phyloP scores from a whole-genome alignment of 495 filamentous ascomycete genomes.

The Jackrogersella minutella region DNA sequence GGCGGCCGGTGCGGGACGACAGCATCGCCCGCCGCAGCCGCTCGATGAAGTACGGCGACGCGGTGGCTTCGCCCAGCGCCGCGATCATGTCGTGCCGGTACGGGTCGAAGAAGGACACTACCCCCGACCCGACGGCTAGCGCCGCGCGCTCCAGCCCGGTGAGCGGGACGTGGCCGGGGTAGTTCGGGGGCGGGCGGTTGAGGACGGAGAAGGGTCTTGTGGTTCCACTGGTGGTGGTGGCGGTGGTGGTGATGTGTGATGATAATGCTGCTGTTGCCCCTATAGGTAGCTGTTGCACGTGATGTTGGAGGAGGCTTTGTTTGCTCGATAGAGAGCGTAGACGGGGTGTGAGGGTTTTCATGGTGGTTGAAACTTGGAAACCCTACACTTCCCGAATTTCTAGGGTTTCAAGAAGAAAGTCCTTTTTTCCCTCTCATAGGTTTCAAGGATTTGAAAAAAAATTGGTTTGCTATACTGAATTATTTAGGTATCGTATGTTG shows the following conservation, averaged over 20 bases:
- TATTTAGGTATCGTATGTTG: slow-evolving; percentile 23
- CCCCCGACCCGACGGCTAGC: slow-evolving; percentile 82
- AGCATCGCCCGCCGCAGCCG: slow-evolving; percentile 94
- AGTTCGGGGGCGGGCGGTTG: slow-evolving; percentile 82
- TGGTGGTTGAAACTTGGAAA: not conserved
- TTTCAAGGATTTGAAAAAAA: not conserved
- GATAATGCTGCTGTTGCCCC: not conserved
- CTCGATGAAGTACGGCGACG: slow-evolving; percentile 93
- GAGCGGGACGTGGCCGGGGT: slow-evolving; percentile 92
- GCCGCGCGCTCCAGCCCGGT: slow-evolving; percentile 76
- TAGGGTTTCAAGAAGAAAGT: not conserved
- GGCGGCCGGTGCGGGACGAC: slow-evolving; percentile 78
- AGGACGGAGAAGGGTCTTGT: slow-evolving; percentile 71
- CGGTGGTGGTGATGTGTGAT: not conserved
- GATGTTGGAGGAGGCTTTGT: slow-evolving; percentile 14
- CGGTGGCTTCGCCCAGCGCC: slow-evolving; percentile 89
- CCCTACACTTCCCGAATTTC: not conserved
- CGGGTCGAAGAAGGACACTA: slow-evolving; percentile 81
- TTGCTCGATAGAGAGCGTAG: slow-evolving; percentile 31
- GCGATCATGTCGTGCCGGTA: slow-evolving; percentile 91
- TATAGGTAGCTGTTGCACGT: slow-evolving; percentile 2
- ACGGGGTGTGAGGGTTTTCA: slow-evolving; percentile 35
- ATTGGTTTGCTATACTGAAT: not conserved
- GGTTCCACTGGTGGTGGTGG: not conserved
- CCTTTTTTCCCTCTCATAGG: not conserved